Conservation (phyloP, 495 filamentous ascomycete species). For the Pyronema omphalodes region DNA sequence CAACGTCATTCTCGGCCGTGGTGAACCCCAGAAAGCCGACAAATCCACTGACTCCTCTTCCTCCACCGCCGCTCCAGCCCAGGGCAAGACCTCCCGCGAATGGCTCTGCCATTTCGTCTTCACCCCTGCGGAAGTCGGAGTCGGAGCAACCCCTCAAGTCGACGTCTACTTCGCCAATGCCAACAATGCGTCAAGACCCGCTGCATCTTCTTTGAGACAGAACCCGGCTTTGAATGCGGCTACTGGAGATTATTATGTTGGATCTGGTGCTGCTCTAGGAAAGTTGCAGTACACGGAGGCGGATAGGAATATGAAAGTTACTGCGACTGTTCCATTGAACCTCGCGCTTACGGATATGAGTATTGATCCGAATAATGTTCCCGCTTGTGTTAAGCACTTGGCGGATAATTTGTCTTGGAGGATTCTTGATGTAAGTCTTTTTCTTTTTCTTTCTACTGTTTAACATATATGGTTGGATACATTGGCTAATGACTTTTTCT, state of each 20-base stretch:
- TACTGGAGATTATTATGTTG: conserved; percentile 8
- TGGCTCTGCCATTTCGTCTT: conserved; percentile 4
- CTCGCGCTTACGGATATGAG: conserved; percentile 9
- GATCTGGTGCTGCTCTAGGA: conserved; percentile 5
- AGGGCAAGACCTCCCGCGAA: neutral
- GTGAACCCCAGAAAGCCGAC: neutral
- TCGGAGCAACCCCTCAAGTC: neutral
- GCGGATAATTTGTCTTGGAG: conserved; percentile 14
- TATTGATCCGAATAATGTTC: conserved; percentile 5
- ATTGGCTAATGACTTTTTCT: no score
- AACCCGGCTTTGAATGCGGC: conserved; percentile 1
- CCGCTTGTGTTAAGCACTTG: conserved; percentile 10
- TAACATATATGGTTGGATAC: no score
- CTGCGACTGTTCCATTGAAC: conserved; percentile 19
- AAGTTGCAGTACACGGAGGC: neutral
- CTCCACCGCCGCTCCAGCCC: neutral
- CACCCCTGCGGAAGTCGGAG: neutral
- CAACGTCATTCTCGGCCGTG: no score
- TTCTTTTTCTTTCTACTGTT: neutral
- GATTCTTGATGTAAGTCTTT: conserved; percentile 16
- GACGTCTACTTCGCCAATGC: conserved; percentile 14
- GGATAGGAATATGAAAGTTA: conserved; percentile 4
- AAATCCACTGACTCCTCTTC: neutral
- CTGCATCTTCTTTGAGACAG: conserved; percentile 5
- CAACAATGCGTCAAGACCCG: neutral